Evolutionary conservation across 768 basidiomycete species (phyloP), one percentile per base, ranked within the genome.

Genomic region (Leccinum fibrillosum): DNA sequence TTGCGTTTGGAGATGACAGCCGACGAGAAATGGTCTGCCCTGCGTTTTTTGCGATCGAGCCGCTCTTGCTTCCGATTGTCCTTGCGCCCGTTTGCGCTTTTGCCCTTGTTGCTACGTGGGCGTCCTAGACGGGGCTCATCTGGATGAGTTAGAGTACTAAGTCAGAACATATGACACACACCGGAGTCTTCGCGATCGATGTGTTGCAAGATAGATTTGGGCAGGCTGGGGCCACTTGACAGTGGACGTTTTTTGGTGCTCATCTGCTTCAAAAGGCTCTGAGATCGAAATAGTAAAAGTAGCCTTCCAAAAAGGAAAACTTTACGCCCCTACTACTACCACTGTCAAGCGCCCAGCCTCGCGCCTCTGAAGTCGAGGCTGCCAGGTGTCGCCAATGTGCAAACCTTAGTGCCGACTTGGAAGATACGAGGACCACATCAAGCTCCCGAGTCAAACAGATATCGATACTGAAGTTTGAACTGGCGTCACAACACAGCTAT

Each of bases 31-130:
- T 80, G 82, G 39, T 79, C 75, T 0, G 86, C 85, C 65, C 83
- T 90, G 48, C 82, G 80, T 64, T 82, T 78, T 69, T 89, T 92
- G 52, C 77, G 77, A 48, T 76, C 77, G 1, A 75, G 58, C n/a
- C 89, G 79, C 28, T 80, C 81, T 63, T 85, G 80, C 67, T 86
- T 91, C 45, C 89, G 76, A 13, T 79, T 68, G 50, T 88, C 87
- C 69, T 85, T 90, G 56, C 88, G 79, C 49, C 80, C 17, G 3
- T 9, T n/a, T 39, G n/a, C 13, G 10, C 47, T 50, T 30, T 53
- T 63, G 35, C 42, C 37, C 49, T 53, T 63, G 50, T 17, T 34
- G 35, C 49, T 62, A 56, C 51, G 52, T 10, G 49, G 9, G 48
- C 25, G 39, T 50, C 54, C 61, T 58, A 53, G 57, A 17, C 45